These are phyloP conservation scores for Avena insularis DNA, from an alignment of 176 grass and related monocot genomes.

Conservation along the genomic window DNA sequence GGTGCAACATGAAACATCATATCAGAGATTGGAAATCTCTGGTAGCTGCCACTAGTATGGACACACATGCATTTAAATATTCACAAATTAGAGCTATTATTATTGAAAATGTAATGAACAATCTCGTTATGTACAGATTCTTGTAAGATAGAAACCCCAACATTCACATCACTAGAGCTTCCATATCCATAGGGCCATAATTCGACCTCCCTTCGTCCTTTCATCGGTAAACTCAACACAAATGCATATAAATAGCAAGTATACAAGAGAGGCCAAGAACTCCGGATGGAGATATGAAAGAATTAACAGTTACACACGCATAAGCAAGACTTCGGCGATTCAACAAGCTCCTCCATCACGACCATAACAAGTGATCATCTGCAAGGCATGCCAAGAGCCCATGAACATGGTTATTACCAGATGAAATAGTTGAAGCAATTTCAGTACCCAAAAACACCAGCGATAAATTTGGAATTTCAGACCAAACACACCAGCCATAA, in stretches of 20 bases:
- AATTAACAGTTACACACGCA: slow-evolving; percentile 66
- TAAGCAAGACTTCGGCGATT: slow-evolving; percentile 47
- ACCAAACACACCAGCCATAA: background rate
- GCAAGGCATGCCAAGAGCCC: slow-evolving; percentile 31
- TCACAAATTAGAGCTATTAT: slow-evolving; percentile 65
- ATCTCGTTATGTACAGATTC: slow-evolving; percentile 68
- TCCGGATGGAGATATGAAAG: slow-evolving; percentile 65
- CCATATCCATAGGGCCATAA: slow-evolving; percentile 43
- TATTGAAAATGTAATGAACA: slow-evolving; percentile 65
- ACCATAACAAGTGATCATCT: slow-evolving; percentile 55
- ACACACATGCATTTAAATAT: slow-evolving; percentile 42
- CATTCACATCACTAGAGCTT: slow-evolving; percentile 51
- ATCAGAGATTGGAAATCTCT: background rate
- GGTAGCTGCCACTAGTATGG: background rate
- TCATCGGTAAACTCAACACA: slow-evolving; percentile 47
- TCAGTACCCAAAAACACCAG: background rate
- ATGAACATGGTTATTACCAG: background rate
- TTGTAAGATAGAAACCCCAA: slow-evolving; percentile 53
- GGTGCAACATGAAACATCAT: background rate
- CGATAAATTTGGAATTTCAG: background rate
- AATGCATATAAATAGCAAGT: slow-evolving; percentile 54
- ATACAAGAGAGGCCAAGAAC: slow-evolving; percentile 65
- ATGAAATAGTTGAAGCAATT: slow-evolving; percentile 21
- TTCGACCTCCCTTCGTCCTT: slow-evolving; percentile 55
- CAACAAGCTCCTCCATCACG: slow-evolving; percentile 51